Base-by-base conservation (phyloP, 176 grass and related monocot genomes). In the Oryza glaberrima region DNA sequence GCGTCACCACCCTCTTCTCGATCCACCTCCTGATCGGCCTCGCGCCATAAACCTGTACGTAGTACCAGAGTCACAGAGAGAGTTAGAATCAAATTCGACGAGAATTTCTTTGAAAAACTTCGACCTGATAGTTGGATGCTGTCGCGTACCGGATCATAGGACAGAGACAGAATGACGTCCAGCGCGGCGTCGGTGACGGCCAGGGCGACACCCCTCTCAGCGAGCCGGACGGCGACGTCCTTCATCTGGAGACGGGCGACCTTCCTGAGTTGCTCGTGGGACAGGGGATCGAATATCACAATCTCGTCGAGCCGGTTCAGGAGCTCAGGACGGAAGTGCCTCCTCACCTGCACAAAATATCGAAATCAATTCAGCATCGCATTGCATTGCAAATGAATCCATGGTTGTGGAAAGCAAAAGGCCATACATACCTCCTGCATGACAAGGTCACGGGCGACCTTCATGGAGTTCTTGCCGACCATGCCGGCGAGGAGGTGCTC, bases 231-330 rank as follows among this genome's bases (percentile, higher is more conserved):
- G 16, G 96, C 96, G 9, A 98, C 91, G 68, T 98, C 93, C 91
- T 95, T 98, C 93, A 98, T 95, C 78, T 95, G 96, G 6, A 95
- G 91, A 15, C 96, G 92, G 1, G 93, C 91, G 0, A 98, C 96
- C 83, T 95, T 98, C 81, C 93, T 89, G 26, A 98, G 91, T 40
- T 98, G 93, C 9, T 98, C 93, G 35, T 98, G 96, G 0, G 91
- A 92, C 75, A 98, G 69, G 0, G 93, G 96, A 36, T 98, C 92
- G 65, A 98, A 98, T 11, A 98, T 79, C 12, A 98, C 96, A 45
- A 98, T 86, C 88, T 98, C 96, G 46, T 98, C 96, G 1, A 98
- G 83, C 15, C 96, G 84, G 73, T 98, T 98, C 68, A 98, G 89
- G 23, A 98, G 64, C 89, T 98, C 96, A 4, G 96, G 96, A 4